Percentiles rank a stretch among this genome's conserved stretches.
Evolutionary conservation across 805 yeast genomes (phyloP).

Genomic region (Lachancea fermentati): DNA sequence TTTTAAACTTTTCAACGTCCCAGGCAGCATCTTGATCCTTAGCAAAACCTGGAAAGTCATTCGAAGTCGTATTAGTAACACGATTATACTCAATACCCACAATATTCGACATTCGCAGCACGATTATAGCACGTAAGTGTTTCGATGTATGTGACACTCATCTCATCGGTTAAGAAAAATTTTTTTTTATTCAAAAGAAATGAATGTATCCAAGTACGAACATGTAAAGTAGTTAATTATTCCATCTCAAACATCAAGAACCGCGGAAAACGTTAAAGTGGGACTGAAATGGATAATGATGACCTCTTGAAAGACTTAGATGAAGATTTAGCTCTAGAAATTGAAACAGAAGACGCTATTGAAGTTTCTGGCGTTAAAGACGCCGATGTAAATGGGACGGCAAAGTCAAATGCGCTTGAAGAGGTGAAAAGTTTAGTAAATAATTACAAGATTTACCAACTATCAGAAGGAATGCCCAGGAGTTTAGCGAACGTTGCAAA

Average conservation of each 20-base stretch:
- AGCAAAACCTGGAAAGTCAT: slow-evolving; percentile 87
- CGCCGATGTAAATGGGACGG: too few species aligned
- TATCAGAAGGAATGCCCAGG: not conserved
- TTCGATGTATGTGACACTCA: too few species aligned
- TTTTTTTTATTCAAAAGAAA: too few species aligned
- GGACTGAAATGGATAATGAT: slow-evolving; percentile 9
- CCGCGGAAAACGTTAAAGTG: not conserved
- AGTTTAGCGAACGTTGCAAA: not conserved
- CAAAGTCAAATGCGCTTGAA: too few species aligned
- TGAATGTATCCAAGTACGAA: too few species aligned
- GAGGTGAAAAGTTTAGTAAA: not conserved
- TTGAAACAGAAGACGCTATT: slow-evolving; percentile 1
- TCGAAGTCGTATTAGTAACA: slow-evolving; percentile 81
- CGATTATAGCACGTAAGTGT: too few species aligned
- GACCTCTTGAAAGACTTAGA: slow-evolving; percentile 11
- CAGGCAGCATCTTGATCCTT: slow-evolving; percentile 61
- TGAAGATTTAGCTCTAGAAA: slow-evolving; percentile 4
- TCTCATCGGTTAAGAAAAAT: too few species aligned
- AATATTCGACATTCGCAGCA: slow-evolving; percentile 48
- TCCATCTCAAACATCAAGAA: not conserved
- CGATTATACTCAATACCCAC: slow-evolving; percentile 87
- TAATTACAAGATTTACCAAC: not conserved
- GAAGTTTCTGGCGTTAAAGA: too few species aligned
- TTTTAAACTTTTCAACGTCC: slow-evolving; percentile 76
- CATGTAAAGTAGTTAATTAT: too few species aligned